Percentiles rank a stretch among this genome's conserved stretches.
Conservation (phyloP, 257 asterid genomes). For the Lycium barbarum region DNA sequence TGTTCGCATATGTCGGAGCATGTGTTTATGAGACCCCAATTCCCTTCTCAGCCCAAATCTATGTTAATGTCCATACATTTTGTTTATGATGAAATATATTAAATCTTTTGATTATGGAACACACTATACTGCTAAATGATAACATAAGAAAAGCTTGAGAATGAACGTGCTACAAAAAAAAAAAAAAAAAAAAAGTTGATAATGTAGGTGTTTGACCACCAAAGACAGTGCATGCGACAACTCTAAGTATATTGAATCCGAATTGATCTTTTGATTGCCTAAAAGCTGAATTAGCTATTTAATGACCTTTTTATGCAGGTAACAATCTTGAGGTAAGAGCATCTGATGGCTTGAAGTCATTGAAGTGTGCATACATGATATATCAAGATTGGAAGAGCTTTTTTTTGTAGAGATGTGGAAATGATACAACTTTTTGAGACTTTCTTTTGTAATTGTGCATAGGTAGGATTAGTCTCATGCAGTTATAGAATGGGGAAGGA, state of each 20-base stretch:
- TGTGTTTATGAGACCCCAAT: neutral
- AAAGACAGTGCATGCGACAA: neutral
- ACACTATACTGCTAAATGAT: neutral
- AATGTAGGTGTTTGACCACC: neutral
- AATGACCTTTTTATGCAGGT: neutral
- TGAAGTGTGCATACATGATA: neutral
- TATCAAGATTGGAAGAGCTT: neutral
- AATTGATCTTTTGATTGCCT: neutral
- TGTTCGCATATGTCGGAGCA: neutral
- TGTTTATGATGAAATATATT: neutral
- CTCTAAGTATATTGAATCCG: neutral
- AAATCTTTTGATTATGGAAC: neutral
- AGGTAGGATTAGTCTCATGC: neutral
- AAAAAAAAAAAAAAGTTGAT: no score
- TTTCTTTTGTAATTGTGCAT: neutral
- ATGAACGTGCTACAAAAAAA: neutral
- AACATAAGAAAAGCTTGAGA: neutral
- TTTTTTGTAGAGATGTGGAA: slow-evolving; percentile 23
- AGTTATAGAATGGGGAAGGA: neutral
- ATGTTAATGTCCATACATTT: neutral
- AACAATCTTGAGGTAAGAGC: neutral
- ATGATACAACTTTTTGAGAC: slow-evolving; percentile 13
- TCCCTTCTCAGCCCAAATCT: neutral
- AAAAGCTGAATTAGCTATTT: neutral
- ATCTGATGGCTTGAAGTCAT: neutral